Evolutionary conservation across 768 basidiomycete genomes (phyloP), one percentile per base, ranked within the genome.

Genomic region (Cyathus striatus): DNA sequence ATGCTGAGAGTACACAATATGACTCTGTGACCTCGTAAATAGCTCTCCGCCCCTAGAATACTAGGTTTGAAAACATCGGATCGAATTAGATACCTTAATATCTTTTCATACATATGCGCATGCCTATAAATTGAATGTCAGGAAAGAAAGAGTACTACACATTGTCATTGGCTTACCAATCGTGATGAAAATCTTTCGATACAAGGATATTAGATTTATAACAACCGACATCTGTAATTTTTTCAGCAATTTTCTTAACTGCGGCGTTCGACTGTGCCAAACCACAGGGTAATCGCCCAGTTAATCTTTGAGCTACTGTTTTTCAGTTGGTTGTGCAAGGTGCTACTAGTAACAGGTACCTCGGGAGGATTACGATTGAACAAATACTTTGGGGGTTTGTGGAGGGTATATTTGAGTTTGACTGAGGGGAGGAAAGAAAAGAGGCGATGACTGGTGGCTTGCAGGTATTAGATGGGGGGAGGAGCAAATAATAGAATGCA

Each of bases 211-310:
- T 83, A 64, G 77, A 88, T 5, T 74, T 46, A 1, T 54, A 30
- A 38, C 81, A 69, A 4, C 58, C 62, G 47, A 73, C 63, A 1
- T 66, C 57, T 2, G 64, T 69, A 10, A 88, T 56, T 51, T 84
- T 87, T 52, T 85, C 84, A 14, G 86, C 86, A 49, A 88, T 84
- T 48, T 87, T 87, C 59, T 85, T 87, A 26, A 89, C 84, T 23
- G 85, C 86, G 41, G 87, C 76, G 58, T 89, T 88, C 7, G 82
- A 83, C 48, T 87, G 83, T 3, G 86, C 81, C n/a, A n/a, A n/a
- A n/a, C n/a, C n/a, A n/a, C n/a, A n/a, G n/a, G n/a, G n/a, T n/a
- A n/a, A n/a, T n/a, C n/a, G n/a, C n/a, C n/a, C n/a, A n/a, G n/a
- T n/a, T n/a, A n/a, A n/a, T n/a, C n/a, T n/a, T n/a, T n/a, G n/a